phyloP scores from a whole-genome alignment of 129 eudicot genomes.

The Flaveria trinervia region DNA sequence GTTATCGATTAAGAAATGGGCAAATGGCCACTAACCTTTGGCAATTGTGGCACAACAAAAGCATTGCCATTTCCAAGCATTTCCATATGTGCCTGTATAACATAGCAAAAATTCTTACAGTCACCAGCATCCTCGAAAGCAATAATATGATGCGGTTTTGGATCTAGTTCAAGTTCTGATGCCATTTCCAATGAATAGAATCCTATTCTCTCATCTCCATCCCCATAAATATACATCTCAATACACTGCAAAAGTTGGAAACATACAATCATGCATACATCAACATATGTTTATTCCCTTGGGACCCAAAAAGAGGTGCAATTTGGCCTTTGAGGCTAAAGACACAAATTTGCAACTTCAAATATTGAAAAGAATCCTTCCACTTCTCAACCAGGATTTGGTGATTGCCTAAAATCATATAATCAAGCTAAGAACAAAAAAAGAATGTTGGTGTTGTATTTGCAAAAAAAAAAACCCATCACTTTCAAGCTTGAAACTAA shows the following conservation, averaged over 20 bases:
- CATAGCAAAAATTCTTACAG: slow-evolving; percentile 74
- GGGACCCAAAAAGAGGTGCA: neutral
- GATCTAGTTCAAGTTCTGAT: slow-evolving; percentile 81
- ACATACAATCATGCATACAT: neutral
- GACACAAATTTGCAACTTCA: slow-evolving; percentile 13
- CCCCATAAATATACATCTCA: slow-evolving; percentile 70
- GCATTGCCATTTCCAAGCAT: slow-evolving; percentile 89
- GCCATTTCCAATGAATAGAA: slow-evolving; percentile 97
- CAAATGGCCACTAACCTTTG: slow-evolving; percentile 57
- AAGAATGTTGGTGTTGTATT: neutral
- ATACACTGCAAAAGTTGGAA: slow-evolving; percentile 57
- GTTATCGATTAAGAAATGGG: neutral
- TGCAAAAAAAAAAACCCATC: neutral
- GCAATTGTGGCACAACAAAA: slow-evolving; percentile 75
- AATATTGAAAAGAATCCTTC: neutral
- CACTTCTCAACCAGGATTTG: slow-evolving; percentile 14
- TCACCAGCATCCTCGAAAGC: slow-evolving; percentile 91
- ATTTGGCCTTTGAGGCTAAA: neutral
- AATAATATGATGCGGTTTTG: slow-evolving; percentile 84
- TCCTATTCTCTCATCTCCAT: slow-evolving; percentile 64
- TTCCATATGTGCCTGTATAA: slow-evolving; percentile 80
- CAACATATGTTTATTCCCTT: slow-evolving; percentile 2
- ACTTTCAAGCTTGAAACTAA: slow-evolving; percentile 9
- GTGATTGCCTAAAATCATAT: neutral
- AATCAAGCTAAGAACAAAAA: neutral